Evolutionary conservation across 306 rosid species (phyloP).

Genomic region (Cicer yamashitae): DNA sequence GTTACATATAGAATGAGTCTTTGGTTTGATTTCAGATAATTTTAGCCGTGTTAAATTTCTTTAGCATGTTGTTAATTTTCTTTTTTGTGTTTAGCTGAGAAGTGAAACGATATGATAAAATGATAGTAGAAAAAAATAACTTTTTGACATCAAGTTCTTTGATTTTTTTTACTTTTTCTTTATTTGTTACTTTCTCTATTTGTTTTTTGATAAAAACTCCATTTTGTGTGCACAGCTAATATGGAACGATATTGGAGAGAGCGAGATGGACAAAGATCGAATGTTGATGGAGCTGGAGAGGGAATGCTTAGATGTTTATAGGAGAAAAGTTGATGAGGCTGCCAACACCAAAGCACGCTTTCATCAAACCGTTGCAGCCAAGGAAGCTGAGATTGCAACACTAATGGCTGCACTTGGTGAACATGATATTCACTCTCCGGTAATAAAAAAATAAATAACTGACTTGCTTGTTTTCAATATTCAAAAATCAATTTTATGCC

Average conservation of each 20-base stretch:
- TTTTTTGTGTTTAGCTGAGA: constrained; percentile 26
- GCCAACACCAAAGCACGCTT: constrained; percentile 85
- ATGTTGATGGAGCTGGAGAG: constrained; percentile 87
- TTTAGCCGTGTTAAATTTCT: constrained; percentile 15
- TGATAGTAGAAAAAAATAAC: background rate
- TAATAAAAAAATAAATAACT: constrained; percentile 36
- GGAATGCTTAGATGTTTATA: constrained; percentile 92
- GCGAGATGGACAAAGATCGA: constrained; percentile 74
- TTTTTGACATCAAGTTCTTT: background rate
- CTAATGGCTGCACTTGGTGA: constrained; percentile 92
- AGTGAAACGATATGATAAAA: background rate
- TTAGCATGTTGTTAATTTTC: constrained; percentile 23
- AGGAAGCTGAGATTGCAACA: constrained; percentile 97
- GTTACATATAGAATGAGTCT: background rate
- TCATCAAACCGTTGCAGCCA: constrained; percentile 87
- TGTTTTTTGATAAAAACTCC: background rate
- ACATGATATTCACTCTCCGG: constrained; percentile 78
- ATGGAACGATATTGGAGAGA: constrained; percentile 98
- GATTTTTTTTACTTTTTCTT: constrained; percentile 3
- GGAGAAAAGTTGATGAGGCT: constrained; percentile 91
- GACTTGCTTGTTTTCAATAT: background rate
- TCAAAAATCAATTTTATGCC: constrained; percentile 1
- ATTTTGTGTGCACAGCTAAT: constrained; percentile 76
- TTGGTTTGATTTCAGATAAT: constrained; percentile 18
- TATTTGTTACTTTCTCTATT: constrained; percentile 6